Conservation (phyloP, 192 early-diverging fungal genomes). For the Backusella tarrabulga region DNA sequence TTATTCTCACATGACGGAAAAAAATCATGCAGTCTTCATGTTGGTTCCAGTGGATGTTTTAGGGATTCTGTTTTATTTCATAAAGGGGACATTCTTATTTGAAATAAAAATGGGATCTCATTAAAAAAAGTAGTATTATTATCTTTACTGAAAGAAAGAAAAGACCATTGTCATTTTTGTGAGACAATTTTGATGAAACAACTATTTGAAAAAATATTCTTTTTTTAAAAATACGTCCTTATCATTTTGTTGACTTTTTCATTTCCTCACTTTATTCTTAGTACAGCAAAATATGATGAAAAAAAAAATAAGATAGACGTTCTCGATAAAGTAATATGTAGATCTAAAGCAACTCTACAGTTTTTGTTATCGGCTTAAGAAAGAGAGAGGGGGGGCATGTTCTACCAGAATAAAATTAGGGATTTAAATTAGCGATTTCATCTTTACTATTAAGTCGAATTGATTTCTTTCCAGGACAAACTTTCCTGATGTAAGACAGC, state of each 20-base stretch:
- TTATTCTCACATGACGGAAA: slow-evolving; percentile 1
- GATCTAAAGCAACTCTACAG: not conserved
- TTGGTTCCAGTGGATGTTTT: not conserved
- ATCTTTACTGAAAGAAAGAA: not conserved
- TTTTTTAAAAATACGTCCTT: not conserved
- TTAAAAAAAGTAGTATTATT: not conserved
- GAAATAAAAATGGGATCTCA: not conserved
- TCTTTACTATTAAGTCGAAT: not conserved
- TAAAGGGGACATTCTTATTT: not conserved
- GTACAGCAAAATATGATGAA: not conserved
- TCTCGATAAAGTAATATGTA: not conserved
- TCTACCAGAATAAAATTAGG: not conserved
- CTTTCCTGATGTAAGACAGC: not conserved
- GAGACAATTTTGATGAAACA: not conserved
- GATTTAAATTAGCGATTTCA: not conserved
- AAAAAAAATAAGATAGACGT: not conserved
- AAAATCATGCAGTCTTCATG: not conserved
- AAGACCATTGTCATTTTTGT: not conserved
- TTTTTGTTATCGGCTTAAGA: not conserved
- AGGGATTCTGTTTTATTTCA: not conserved
- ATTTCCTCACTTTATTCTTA: not conserved
- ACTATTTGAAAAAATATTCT: not conserved
- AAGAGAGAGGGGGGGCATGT: not conserved
- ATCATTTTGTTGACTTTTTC: not conserved
- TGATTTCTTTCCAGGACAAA: not conserved